These are phyloP conservation scores for Pseudogymnoascus sp. DNA, from an alignment of 2,329 filamentous ascomycete species.

Conservation along the genomic window DNA sequence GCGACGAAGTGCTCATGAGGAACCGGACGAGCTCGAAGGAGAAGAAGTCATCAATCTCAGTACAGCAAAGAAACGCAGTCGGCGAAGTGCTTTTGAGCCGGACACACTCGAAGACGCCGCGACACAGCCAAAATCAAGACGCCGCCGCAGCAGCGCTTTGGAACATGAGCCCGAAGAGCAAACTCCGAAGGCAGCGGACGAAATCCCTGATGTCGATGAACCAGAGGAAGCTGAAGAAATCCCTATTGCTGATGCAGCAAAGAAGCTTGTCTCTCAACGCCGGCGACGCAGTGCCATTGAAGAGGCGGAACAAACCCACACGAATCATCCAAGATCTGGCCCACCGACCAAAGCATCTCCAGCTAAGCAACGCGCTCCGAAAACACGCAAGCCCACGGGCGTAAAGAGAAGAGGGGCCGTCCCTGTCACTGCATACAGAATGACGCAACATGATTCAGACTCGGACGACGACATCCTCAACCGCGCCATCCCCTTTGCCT, in stretches of 20 bases:
- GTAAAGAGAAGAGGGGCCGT: slow-evolving; percentile 31
- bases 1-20: background rate
- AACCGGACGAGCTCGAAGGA: background rate
- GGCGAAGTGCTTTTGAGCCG: background rate
- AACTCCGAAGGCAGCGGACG: background rate
- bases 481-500: slow-evolving; percentile 46
- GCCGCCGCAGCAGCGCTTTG: background rate
- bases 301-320: background rate
- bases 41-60: background rate
- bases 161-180: background rate
- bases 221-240: slow-evolving; percentile 24
- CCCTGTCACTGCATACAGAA: slow-evolving; percentile 54
- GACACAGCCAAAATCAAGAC: background rate
- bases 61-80: background rate
- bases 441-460: slow-evolving; percentile 43
- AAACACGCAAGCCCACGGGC: slow-evolving; percentile 16
- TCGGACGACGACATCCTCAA: slow-evolving; percentile 40
- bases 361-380: slow-evolving; percentile 10
- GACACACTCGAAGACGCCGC: background rate
- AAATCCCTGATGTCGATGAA: slow-evolving; percentile 34
- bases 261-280: background rate
- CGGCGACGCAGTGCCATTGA: background rate
- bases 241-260: slow-evolving; percentile 29
- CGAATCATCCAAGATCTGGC: background rate
- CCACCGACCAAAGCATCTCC: slow-evolving; percentile 7